Base-by-base conservation (phyloP, 768 basidiomycete genomes). In the Boletus bicolor region DNA sequence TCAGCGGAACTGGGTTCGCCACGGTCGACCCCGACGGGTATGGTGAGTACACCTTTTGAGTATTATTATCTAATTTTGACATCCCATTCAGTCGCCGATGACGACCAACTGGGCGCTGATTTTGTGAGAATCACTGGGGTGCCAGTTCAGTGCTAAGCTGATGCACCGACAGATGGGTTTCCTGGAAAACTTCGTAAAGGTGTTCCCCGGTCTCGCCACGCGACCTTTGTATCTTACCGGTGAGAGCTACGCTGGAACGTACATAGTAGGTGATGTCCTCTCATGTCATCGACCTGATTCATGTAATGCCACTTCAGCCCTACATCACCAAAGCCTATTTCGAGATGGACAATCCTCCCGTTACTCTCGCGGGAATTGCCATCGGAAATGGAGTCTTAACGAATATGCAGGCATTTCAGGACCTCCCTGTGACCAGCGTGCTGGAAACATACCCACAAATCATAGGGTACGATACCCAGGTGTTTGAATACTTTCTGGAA, bases 251-350 rank as follows among this genome's bases (percentile, higher is more conserved):
- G 82, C 88, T 21, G 87, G 87, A 26, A 78, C 75, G 47, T 88
- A 83, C 60, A 88, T 89, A 46, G 82, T 82, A 60, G 55, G 81
- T 68, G 7, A 41, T 24, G 24, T 30, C 42, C 44, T 85, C 83
- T 37, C 19, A 5, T 7, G 3, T 15, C 11, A 15, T 14, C 14
- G 12, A 35, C 5, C 26, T 34, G 32, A 35, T 48, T 8, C 12
- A 4, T 43, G 2, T 21, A 14, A 53, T 7, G 14, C n/a, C 4
- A 5, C 7, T 73, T 84, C 7, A 89, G 85, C 86, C 87, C 4
- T 89, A 89, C 64, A 90, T 91, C 62, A 75, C 84, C 56, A 87
- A 87, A 68, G 71, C 84, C 7, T 85, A 87, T 65, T 86, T 91
- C 61, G 75, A 71, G 44, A 76, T 81, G 71, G 55, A 74, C 1